Conservation (phyloP, 768 basidiomycete species). For the Tricholoma sp. region DNA sequence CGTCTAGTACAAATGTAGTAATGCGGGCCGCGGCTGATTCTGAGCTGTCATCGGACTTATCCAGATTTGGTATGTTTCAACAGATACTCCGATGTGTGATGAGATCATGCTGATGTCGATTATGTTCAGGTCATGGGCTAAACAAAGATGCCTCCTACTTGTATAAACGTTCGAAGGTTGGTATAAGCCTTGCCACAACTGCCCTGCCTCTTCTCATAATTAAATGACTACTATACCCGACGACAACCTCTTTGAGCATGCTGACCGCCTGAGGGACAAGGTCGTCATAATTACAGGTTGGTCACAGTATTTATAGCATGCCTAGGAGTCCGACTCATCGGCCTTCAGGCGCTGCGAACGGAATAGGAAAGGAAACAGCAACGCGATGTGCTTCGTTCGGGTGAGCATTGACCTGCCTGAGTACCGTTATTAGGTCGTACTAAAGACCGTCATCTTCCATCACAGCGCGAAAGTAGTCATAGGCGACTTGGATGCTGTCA, state of each 20-base stretch:
- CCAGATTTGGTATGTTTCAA: too few species aligned
- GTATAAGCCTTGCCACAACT: too few species aligned
- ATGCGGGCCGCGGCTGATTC: too few species aligned
- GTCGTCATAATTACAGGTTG: slow-evolving; percentile 51
- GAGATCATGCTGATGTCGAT: too few species aligned
- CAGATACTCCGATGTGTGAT: too few species aligned
- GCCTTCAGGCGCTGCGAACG: slow-evolving; percentile 41
- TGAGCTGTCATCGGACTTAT: too few species aligned
- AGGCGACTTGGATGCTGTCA: slow-evolving; percentile 42
- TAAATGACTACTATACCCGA: slow-evolving; percentile 47
- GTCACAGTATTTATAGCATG: not conserved
- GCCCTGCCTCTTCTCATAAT: not conserved
- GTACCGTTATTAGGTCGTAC: not conserved
- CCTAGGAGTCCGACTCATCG: not conserved
- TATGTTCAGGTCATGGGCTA: too few species aligned
- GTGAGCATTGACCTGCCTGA: slow-evolving; percentile 28
- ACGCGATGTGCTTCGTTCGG: slow-evolving; percentile 47
- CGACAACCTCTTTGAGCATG: slow-evolving; percentile 37
- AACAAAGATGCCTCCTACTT: too few species aligned
- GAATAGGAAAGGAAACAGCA: slow-evolving; percentile 50
- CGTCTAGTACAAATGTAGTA: too few species aligned
- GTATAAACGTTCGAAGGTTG: too few species aligned
- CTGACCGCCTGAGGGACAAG: slow-evolving; percentile 36
- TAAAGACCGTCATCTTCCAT: not conserved
- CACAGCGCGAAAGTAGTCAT: slow-evolving; percentile 49